These are phyloP conservation scores for Beauveria sp. DNA, from an alignment of 2,329 filamentous ascomycete species.

Conservation along the genomic window DNA sequence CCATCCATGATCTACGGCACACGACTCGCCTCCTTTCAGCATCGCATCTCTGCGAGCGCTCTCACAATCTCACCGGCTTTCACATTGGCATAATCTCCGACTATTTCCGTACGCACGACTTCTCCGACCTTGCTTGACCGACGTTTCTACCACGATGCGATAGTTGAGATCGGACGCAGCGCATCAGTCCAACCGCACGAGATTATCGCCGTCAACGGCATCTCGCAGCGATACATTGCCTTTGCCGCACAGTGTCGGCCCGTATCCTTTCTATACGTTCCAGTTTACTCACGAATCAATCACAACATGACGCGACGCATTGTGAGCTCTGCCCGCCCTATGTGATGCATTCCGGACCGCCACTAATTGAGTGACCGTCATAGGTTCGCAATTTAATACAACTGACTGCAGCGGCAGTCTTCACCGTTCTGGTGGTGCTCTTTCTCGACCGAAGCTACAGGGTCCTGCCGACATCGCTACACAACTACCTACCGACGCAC, in stretches of 20 bases:
- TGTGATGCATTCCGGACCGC: background rate
- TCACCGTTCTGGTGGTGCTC: constrained; percentile 65
- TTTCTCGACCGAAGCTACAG: constrained; percentile 84
- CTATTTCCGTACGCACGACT: background rate
- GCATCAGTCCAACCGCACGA: background rate
- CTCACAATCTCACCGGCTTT: background rate
- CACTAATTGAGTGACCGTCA: constrained; percentile 10
- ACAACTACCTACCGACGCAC: constrained; percentile 79
- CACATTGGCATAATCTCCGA: background rate
- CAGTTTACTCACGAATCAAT: background rate
- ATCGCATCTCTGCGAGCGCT: background rate
- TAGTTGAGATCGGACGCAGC: constrained; percentile 4
- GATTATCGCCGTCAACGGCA: background rate
- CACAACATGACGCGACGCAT: constrained; percentile 18
- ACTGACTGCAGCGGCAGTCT: constrained; percentile 56
- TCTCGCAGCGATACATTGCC: background rate
- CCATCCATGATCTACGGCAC: background rate
- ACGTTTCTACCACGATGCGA: constrained; percentile 4
- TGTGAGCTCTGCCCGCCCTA: background rate
- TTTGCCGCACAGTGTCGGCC: background rate
- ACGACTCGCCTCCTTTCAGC: constrained; percentile 6
- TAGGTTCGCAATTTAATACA: constrained; percentile 66
- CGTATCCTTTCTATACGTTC: background rate
- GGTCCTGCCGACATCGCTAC: constrained; percentile 76
- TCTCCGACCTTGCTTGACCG: background rate